phyloP scores from a whole-genome alignment of 2,329 filamentous ascomycete species.

The Lecanosticta acicola region DNA sequence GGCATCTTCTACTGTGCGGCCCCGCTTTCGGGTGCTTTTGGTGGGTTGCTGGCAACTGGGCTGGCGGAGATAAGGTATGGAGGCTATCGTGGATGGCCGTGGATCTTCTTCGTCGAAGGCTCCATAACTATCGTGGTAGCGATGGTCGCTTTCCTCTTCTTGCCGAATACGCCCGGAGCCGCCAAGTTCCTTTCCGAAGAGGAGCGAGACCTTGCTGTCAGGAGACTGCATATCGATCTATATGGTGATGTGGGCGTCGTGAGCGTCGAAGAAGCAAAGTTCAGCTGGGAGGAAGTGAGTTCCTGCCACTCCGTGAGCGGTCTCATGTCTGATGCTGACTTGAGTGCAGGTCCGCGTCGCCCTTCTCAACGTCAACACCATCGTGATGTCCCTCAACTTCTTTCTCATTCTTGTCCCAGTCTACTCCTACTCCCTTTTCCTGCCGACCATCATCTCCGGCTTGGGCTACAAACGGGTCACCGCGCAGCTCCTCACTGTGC shows the following conservation, averaged over 20 bases:
- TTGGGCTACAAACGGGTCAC: conserved; percentile 39
- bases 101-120: conserved; percentile 39
- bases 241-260: conserved; percentile 25
- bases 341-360: conserved; percentile 29
- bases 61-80: conserved; percentile 36
- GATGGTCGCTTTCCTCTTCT: conserved; percentile 49
- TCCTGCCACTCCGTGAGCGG: neutral
- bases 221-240: conserved; percentile 30
- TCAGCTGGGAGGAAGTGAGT: conserved; percentile 31
- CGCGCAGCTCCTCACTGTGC: conserved; percentile 37
- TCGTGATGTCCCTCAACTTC: conserved; percentile 31
- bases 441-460: conserved; percentile 42
- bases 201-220: conserved; percentile 28
- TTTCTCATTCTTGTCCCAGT: conserved; percentile 34
- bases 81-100: conserved; percentile 38
- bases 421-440: conserved; percentile 44
- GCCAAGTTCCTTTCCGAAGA: conserved; percentile 36
- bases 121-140: conserved; percentile 53
- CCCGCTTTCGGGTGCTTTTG: conserved; percentile 38
- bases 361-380: conserved; percentile 33
- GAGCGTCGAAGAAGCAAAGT: conserved; percentile 30
- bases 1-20: conserved; percentile 33
- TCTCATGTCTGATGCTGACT: conserved; percentile 1
- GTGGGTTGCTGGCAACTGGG: conserved; percentile 40
- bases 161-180: conserved; percentile 49